phyloP scores from a whole-genome alignment of 1,284 basidiomycete genomes.

The Sutorius eximius region DNA sequence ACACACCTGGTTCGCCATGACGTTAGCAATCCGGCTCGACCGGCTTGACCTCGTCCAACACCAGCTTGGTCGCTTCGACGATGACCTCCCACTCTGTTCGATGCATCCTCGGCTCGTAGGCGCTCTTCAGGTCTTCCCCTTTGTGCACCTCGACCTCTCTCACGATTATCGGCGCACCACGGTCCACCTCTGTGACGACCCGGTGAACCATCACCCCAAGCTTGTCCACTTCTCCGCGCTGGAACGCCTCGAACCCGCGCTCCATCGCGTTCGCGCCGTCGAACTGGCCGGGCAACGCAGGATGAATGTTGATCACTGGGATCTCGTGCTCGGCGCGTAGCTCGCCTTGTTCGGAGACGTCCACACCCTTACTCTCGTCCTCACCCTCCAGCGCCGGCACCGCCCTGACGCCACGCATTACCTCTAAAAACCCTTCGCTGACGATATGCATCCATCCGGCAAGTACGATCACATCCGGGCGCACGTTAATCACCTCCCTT shows the following conservation, averaged over 20 bases:
- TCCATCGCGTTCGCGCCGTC: constrained; percentile 92
- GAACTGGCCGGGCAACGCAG: constrained; percentile 92
- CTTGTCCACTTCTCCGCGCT: constrained; percentile 72
- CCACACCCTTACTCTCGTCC: constrained; percentile 25
- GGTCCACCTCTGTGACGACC: constrained; percentile 92
- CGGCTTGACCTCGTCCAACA: constrained; percentile 53
- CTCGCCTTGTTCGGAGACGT: constrained; percentile 21
- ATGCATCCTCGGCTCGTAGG: constrained; percentile 81
- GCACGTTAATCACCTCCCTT: constrained; percentile 57
- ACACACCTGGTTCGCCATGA: constrained; percentile 10
- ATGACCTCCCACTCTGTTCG: constrained; percentile 88
- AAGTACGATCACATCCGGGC: constrained; percentile 87
- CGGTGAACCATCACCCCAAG: constrained; percentile 95
- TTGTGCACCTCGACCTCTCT: constrained; percentile 73
- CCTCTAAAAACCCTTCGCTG: constrained; percentile 55
- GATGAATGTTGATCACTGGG: constrained; percentile 95
- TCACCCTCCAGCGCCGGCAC: constrained; percentile 13
- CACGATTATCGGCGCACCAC: constrained; percentile 85
- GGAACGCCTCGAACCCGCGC: constrained; percentile 86
- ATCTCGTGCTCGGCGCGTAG: constrained; percentile 46
- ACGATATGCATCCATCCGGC: constrained; percentile 99
- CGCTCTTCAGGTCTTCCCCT: constrained; percentile 69
- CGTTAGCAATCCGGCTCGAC: background rate
- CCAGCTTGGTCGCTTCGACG: constrained; percentile 76
- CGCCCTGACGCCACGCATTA: constrained; percentile 42